Evolutionary conservation across 148 eudicot genomes (phyloP).

Genomic region (Camellia japonica): DNA sequence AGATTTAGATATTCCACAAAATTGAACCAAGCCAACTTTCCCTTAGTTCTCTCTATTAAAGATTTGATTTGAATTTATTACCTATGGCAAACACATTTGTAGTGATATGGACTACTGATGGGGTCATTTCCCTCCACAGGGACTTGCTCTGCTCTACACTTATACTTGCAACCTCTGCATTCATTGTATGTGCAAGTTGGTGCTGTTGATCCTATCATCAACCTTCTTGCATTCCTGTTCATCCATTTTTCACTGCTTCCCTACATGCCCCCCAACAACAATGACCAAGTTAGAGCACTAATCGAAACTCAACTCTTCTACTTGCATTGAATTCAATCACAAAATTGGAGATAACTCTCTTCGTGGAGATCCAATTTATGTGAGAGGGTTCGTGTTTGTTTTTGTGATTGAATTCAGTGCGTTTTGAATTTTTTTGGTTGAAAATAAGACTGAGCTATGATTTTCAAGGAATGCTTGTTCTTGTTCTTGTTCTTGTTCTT

Average conservation of each 20-base stretch:
- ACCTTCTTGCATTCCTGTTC: slow-evolving; percentile 36
- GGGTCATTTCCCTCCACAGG: slow-evolving; percentile 97
- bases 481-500: neutral
- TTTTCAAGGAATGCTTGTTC: neutral
- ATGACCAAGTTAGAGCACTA: neutral
- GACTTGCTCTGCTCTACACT: slow-evolving; percentile 89
- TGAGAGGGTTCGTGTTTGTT: too few species aligned
- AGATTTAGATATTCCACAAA: too few species aligned
- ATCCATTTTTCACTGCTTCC: slow-evolving; percentile 13
- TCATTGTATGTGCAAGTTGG: slow-evolving; percentile 93
- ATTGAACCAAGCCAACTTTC: too few species aligned
- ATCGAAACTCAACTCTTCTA: too few species aligned
- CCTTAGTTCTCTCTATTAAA: too few species aligned
- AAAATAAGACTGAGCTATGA: neutral
- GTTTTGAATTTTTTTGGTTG: too few species aligned
- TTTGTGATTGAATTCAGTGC: too few species aligned
- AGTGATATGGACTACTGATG: slow-evolving; percentile 72
- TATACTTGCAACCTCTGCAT: slow-evolving; percentile 84
- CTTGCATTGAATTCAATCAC: too few species aligned
- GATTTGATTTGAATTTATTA: neutral
- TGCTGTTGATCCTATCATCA: slow-evolving; percentile 78
- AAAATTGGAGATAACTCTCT: too few species aligned
- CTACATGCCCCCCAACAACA: slow-evolving; percentile 12
- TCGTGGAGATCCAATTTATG: too few species aligned
- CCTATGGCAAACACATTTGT: slow-evolving; percentile 89